Conservation (phyloP, 495 filamentous ascomycete genomes). For the Neurospora tetraspora region DNA sequence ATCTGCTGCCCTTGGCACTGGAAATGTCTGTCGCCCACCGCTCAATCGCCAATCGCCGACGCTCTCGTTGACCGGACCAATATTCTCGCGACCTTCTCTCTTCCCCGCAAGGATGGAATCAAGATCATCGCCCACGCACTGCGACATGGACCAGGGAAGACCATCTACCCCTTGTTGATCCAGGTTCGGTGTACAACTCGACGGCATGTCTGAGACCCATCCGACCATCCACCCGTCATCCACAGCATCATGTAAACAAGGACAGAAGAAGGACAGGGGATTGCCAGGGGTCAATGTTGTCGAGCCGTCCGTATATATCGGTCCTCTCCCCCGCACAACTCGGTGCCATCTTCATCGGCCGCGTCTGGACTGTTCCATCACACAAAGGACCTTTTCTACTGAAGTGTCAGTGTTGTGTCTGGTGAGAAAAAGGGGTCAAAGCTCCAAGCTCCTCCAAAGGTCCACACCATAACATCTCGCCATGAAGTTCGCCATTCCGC, state of each 20-base stretch:
- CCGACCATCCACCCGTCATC: neutral
- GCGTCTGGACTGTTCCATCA: neutral
- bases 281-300: neutral
- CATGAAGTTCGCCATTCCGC: constrained; percentile 13
- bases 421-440: neutral
- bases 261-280: neutral
- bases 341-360: neutral
- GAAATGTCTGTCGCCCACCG: neutral
- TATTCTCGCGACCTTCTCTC: neutral
- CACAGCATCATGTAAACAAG: neutral
- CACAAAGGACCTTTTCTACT: neutral
- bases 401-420: neutral
- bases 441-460: neutral
- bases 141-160: neutral
- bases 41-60: neutral
- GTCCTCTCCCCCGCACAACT: neutral
- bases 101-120: neutral
- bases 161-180: neutral
- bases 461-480: neutral
- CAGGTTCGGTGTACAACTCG: neutral
- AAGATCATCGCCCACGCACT: neutral
- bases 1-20: neutral
- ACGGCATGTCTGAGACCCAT: neutral
- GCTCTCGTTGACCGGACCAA: neutral
- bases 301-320: neutral